Conservation (phyloP, 257 asterid genomes). For the Nicotiana noctiflora region DNA sequence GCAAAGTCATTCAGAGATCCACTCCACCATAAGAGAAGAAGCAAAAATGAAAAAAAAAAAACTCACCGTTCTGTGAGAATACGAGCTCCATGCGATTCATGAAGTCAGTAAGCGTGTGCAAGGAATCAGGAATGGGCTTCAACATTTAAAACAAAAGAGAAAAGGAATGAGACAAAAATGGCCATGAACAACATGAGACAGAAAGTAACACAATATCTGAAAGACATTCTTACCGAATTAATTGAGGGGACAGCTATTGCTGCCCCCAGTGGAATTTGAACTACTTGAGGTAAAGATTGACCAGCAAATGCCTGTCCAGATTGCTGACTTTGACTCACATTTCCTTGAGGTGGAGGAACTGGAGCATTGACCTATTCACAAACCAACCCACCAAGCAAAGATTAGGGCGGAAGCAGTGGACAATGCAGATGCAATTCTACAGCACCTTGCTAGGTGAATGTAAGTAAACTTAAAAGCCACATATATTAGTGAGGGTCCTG, state of each 20-base stretch:
- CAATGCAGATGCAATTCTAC: neutral
- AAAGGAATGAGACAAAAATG: constrained; percentile 6
- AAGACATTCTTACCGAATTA: constrained; percentile 44
- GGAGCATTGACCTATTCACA: constrained; percentile 21
- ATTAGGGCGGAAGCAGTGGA: neutral
- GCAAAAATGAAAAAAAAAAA: constrained; percentile 3
- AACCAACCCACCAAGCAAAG: constrained; percentile 2
- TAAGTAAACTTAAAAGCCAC: neutral
- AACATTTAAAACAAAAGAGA: constrained; percentile 9
- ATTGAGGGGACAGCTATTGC: constrained; percentile 58
- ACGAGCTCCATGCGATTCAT: constrained; percentile 73
- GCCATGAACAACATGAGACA: neutral
- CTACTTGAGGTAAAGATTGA: constrained; percentile 42
- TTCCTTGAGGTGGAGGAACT: constrained; percentile 38
- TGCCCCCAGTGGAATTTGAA: constrained; percentile 66
- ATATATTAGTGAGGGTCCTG: neutral
- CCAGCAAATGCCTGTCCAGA: constrained; percentile 49
- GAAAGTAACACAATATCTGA: neutral
- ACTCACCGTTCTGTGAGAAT: constrained; percentile 57
- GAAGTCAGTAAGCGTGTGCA: constrained; percentile 73
- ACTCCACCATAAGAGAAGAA: constrained; percentile 4
- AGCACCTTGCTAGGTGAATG: neutral
- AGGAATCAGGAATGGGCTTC: constrained; percentile 92
- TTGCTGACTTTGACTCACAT: constrained; percentile 49
- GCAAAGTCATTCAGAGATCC: constrained; percentile 4